Evolutionary conservation across 345 rosid genomes (phyloP).

Genomic region (Populus simonii): DNA sequence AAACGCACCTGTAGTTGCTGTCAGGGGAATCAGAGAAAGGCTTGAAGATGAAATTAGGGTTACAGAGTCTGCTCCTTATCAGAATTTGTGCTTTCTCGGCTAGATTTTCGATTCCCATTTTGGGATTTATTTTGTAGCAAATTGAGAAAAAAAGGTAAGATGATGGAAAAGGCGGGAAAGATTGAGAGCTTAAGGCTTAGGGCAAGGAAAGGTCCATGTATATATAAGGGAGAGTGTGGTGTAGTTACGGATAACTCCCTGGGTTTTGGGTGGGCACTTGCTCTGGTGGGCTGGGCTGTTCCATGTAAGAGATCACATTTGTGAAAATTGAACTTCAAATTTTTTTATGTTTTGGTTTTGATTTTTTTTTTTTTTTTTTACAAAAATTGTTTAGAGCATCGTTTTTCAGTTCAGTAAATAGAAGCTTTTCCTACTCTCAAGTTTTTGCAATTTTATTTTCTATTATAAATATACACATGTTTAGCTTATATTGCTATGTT

Average conservation of each 20-base stretch:
- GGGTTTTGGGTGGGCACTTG: neutral
- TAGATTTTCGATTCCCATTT: slow-evolving; percentile 17
- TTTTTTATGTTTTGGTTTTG: no score
- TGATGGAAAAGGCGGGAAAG: slow-evolving; percentile 18
- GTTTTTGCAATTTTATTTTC: no score
- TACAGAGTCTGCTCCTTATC: slow-evolving; percentile 62
- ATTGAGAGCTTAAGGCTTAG: neutral
- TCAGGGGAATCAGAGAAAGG: slow-evolving; percentile 61
- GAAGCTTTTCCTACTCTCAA: no score
- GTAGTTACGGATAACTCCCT: neutral
- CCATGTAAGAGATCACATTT: neutral
- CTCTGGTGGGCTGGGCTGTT: neutral
- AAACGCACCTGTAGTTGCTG: slow-evolving; percentile 68
- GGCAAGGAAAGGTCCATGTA: neutral
- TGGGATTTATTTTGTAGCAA: neutral
- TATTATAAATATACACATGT: no score
- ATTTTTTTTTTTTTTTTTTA: no score
- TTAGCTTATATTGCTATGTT: no score
- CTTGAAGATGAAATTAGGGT: slow-evolving; percentile 59
- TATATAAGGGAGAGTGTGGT: no score
- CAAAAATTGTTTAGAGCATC: no score
- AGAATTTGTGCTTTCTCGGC: slow-evolving; percentile 31
- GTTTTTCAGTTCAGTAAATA: no score
- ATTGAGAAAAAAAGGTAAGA: neutral
- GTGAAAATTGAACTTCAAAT: neutral